Evolutionary conservation across 768 basidiomycete species (phyloP).

Genomic region (Pleurotus pulmonarius): DNA sequence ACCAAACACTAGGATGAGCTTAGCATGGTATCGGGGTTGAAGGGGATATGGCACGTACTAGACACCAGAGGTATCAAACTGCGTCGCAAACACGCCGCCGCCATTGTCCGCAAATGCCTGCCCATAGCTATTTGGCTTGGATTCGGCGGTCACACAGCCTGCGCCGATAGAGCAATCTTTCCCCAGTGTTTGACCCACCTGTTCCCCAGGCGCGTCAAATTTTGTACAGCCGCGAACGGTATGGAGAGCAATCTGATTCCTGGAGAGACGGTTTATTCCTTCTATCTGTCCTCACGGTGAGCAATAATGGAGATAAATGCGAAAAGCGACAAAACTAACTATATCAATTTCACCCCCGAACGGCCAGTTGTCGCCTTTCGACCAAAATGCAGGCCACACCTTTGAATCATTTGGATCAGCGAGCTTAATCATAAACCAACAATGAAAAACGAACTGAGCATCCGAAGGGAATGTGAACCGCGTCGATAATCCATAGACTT

Average conservation of each 20-base stretch:
- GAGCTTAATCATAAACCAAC: background rate
- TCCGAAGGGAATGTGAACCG: slow-evolving; percentile 11
- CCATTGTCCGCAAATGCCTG: slow-evolving; percentile 58
- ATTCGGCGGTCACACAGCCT: slow-evolving; percentile 64
- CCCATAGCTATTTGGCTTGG: slow-evolving; percentile 56
- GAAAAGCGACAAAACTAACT: background rate
- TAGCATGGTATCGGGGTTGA: background rate
- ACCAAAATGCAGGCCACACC: slow-evolving; percentile 12
- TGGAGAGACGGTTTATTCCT: slow-evolving; percentile 46
- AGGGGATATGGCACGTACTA: slow-evolving; percentile 38
- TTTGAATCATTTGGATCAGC: background rate
- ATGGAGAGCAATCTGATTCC: slow-evolving; percentile 71
- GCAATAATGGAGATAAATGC: no score
- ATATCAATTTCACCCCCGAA: slow-evolving; percentile 13
- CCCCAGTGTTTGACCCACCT: slow-evolving; percentile 25
- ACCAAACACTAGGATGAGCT: slow-evolving; percentile 21
- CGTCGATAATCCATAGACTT: slow-evolving; percentile 9
- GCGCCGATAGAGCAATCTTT: slow-evolving; percentile 59
- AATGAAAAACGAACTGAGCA: background rate
- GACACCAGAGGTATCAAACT: slow-evolving; percentile 62
- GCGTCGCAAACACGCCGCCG: slow-evolving; percentile 76
- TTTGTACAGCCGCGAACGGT: slow-evolving; percentile 59
- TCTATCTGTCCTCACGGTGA: slow-evolving; percentile 3
- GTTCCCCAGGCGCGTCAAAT: slow-evolving; percentile 31
- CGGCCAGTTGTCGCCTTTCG: slow-evolving; percentile 11